A percentile compares a stretch with the other conserved stretches of the same genome.
Conservation (phyloP, 1,284 basidiomycete genomes). For the Malassezia sp. region DNA sequence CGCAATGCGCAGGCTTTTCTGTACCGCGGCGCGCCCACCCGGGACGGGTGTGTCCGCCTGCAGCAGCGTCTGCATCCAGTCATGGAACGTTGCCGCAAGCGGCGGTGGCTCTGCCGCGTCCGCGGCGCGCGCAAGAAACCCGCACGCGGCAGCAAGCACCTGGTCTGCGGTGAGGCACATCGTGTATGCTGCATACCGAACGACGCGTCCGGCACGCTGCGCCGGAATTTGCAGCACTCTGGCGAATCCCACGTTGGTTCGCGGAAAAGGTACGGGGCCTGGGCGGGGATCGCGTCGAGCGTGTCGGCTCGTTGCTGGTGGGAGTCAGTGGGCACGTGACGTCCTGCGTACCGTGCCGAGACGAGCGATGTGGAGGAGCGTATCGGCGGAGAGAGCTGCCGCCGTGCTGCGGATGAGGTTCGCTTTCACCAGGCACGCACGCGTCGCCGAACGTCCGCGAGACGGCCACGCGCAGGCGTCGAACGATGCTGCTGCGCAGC, state of each 20-base stretch:
- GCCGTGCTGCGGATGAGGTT: too few relatives aligned
- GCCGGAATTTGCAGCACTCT: constrained; percentile 5
- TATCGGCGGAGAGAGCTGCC: too few relatives aligned
- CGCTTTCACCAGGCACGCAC: too few relatives aligned
- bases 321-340: too few relatives aligned
- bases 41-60: neutral
- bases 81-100: neutral
- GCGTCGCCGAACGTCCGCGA: too few relatives aligned
- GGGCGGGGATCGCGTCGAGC: neutral
- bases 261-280: constrained; percentile 7
- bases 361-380: too few relatives aligned
- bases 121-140: neutral
- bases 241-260: constrained; percentile 5
- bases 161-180: neutral
- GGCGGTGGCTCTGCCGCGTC: neutral
- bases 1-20: constrained; percentile 16
- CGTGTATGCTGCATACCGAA: constrained; percentile 1
- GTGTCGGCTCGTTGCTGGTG: constrained; percentile 14
- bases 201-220: neutral
- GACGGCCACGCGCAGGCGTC: too few relatives aligned
- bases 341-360: too few relatives aligned
- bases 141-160: neutral
- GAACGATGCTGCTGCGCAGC: too few relatives aligned
- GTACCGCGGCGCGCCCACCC: constrained; percentile 8
- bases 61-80: constrained; percentile 1